Conservation (phyloP, 2,329 filamentous ascomycete species). For the Leptographium wingfieldii region DNA sequence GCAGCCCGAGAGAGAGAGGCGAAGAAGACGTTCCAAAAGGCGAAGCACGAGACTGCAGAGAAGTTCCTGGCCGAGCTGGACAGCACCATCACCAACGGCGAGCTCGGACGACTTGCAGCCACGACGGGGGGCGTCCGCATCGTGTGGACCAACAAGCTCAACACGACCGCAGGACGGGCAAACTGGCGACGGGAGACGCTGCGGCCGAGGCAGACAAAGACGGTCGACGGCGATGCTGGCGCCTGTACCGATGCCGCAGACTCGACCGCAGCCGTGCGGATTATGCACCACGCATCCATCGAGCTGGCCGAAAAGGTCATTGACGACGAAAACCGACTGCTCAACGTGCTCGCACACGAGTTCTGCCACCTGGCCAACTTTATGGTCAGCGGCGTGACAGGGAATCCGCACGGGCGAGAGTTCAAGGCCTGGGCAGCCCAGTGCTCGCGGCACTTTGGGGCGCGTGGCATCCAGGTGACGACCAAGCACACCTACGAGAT, state of each 20-base stretch:
- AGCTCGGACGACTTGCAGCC: slow-evolving; percentile 43
- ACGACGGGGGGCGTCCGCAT: slow-evolving; percentile 59
- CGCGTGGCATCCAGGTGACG: slow-evolving; percentile 61
- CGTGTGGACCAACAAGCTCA: slow-evolving; percentile 65
- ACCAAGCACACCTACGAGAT: slow-evolving; percentile 87
- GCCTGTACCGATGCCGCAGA: background rate
- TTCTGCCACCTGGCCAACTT: slow-evolving; percentile 92
- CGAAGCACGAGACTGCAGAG: slow-evolving; percentile 50
- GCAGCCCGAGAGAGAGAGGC: slow-evolving; percentile 23
- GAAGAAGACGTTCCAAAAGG: slow-evolving; percentile 49
- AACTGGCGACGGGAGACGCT: slow-evolving; percentile 55
- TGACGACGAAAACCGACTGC: slow-evolving; percentile 58
- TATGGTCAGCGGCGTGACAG: slow-evolving; percentile 53
- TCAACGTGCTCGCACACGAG: slow-evolving; percentile 91
- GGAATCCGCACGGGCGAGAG: slow-evolving; percentile 14
- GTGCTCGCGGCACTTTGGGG: slow-evolving; percentile 42
- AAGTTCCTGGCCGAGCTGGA: slow-evolving; percentile 61
- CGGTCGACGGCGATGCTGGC: background rate
- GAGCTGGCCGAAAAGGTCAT: slow-evolving; percentile 86
- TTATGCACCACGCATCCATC: slow-evolving; percentile 59
- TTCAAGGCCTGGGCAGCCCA: slow-evolving; percentile 15
- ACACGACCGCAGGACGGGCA: slow-evolving; percentile 65
- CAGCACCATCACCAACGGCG: slow-evolving; percentile 44
- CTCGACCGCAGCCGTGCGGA: slow-evolving; percentile 10
- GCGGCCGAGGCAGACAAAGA: slow-evolving; percentile 17